Conservation (phyloP, 2,329 filamentous ascomycete genomes). For the Beauveria brongniartii region DNA sequence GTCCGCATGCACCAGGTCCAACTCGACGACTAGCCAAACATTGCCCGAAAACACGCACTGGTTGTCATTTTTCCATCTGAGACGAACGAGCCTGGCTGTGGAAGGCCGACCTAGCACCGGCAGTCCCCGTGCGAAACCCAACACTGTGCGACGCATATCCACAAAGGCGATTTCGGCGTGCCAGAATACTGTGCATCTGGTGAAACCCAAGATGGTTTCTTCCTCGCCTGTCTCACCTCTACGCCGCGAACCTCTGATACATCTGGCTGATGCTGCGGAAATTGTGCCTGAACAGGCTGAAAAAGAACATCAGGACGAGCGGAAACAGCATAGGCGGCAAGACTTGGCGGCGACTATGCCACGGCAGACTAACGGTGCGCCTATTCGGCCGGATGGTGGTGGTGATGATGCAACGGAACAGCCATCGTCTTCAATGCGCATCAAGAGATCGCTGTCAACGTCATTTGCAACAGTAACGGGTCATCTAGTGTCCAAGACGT, state of each 20-base stretch:
- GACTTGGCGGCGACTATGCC: not conserved
- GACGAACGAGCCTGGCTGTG: constrained; percentile 9
- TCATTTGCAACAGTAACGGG: constrained; percentile 46
- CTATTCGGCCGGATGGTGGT: not conserved
- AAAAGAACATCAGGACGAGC: not conserved
- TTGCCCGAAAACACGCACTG: constrained; percentile 25
- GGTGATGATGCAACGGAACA: constrained; percentile 24
- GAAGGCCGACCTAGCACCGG: not conserved
- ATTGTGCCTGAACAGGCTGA: constrained; percentile 5
- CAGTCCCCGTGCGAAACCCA: not conserved
- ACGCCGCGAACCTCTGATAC: not conserved
- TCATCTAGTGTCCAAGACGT: constrained; percentile 46
- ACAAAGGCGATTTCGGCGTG: constrained; percentile 2
- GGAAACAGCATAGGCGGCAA: not conserved
- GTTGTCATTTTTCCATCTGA: constrained; percentile 51
- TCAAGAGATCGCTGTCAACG: constrained; percentile 50
- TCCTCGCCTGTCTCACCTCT: not conserved
- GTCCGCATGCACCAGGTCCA: not conserved
- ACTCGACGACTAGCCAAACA: not conserved
- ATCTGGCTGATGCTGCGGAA: constrained; percentile 17
- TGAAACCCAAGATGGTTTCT: constrained; percentile 30
- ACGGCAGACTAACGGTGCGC: not conserved
- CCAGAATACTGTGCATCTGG: constrained; percentile 23
- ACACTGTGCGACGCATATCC: constrained; percentile 22
- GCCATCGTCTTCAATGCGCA: constrained; percentile 33